Percentiles rank a stretch among this genome's conserved stretches.
These are phyloP conservation scores for Sclerotinia nivalis DNA, from an alignment of 2,329 filamentous ascomycete species.

Conservation along the genomic window DNA sequence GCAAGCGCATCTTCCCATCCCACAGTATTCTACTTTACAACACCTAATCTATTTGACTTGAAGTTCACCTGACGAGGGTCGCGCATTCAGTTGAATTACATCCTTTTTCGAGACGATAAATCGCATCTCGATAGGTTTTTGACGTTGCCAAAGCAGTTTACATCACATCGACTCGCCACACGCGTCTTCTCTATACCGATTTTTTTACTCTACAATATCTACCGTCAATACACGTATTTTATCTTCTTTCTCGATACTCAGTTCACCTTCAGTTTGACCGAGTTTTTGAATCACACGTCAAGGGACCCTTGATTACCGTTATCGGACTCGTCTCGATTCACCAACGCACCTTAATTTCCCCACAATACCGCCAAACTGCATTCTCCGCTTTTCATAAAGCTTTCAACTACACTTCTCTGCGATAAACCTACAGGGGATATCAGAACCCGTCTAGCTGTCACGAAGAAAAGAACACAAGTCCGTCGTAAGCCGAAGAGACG, in stretches of 20 bases:
- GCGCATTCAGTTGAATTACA: background rate
- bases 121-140: background rate
- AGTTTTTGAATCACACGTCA: background rate
- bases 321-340: conserved; percentile 29
- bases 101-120: background rate
- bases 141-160: conserved; percentile 11
- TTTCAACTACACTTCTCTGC: conserved; percentile 49
- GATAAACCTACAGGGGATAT: conserved; percentile 41
- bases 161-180: conserved; percentile 1
- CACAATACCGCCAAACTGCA: conserved; percentile 62
- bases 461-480: conserved; percentile 39
- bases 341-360: conserved; percentile 16
- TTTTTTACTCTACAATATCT: background rate
- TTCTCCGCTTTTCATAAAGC: conserved; percentile 68
- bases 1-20: conserved; percentile 22
- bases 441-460: conserved; percentile 37
- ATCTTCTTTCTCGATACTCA: background rate
- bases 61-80: background rate
- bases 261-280: background rate
- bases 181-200: background rate
- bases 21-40: background rate
- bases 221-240: background rate
- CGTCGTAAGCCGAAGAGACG: conserved; percentile 45
- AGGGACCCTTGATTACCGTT: conserved; percentile 7
- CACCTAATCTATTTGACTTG: background rate